Evolutionary conservation across 306 rosid genomes (phyloP), one percentile per base, ranked within the genome.

Genomic region (Malus fusca): DNA sequence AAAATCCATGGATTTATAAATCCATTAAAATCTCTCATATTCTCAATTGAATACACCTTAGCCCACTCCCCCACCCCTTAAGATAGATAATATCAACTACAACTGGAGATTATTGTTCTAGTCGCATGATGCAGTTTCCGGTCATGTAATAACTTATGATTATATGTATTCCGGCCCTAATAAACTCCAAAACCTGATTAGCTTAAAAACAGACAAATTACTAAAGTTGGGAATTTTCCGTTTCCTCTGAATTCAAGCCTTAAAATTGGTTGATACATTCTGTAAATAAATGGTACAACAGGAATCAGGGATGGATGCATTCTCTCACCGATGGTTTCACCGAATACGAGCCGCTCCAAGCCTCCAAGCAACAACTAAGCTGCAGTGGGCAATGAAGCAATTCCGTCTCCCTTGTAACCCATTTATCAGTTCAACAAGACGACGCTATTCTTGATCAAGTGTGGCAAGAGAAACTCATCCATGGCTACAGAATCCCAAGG

Each of bases 51-150:
- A n/a, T n/a, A n/a, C n/a, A n/a, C n/a, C 53, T 46, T 14, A 14
- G 0, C 53, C 2, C 2, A 46, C 19, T 0, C 2, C 17, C 1
- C 0, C 5, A 26, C 19, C 19, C 8, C 0, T 46, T 46, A 46
- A 0, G 1, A 17, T 46, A 46, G 18, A 4, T 46, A 46, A 46
- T 14, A 46, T 46, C 2, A 6, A 33, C 43, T 37, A 8, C 43
- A 7, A 8, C 43, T 0, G 43, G 43, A 37, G 10, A 37, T 37
- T 37, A 37, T 37, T 37, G 42, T 8, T 6, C 9, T 37, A 7
- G 42, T 2, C 42, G 42, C 42, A 37, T 37, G 42, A 37, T 37
- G 42, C 42, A 37, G 42, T 37, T 37, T 6, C 11, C 10, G 0
- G 43, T 37, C 43, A 37, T 37, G 37, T 5, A 33, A 33, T 1